Percentiles rank a stretch among this genome's conserved stretches.
Evolutionary conservation across 1,284 basidiomycete species (phyloP).

Genomic region (Moniliophthora roreri): DNA sequence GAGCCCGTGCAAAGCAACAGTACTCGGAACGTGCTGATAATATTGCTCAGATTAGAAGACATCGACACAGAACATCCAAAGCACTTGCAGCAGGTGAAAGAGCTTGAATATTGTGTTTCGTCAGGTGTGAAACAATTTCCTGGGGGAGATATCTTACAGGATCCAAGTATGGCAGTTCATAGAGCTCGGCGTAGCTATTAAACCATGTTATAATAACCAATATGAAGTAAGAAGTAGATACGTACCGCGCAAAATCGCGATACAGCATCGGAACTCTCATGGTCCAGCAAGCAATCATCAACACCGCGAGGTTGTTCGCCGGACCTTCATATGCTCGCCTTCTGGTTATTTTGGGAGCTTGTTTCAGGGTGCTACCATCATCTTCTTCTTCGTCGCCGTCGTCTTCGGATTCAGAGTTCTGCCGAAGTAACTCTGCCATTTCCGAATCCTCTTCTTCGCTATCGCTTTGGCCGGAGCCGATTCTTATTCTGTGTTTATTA

Average conservation of each 20-base stretch:
- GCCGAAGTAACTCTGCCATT: conserved; percentile 51
- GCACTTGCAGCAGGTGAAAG: conserved; percentile 67
- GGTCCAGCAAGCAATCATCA: conserved; percentile 77
- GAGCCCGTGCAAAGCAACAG: conserved; percentile 57
- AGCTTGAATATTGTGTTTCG: conserved; percentile 61
- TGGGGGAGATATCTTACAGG: conserved; percentile 64
- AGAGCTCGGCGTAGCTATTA: conserved; percentile 66
- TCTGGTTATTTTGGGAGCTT: conserved; percentile 7
- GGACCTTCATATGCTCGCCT: conserved; percentile 47
- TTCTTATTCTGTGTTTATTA: conserved; percentile 21
- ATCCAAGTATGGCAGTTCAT: conserved; percentile 83
- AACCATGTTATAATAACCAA: conserved; percentile 13
- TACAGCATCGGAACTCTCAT: conserved; percentile 76
- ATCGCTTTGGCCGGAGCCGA: conserved; percentile 26
- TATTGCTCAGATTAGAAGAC: conserved; percentile 12
- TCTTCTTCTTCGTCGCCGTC: conserved; percentile 29
- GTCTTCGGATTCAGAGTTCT: conserved; percentile 52
- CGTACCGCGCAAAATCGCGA: conserved; percentile 72
- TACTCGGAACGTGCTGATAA: conserved; percentile 61
- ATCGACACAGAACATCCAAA: not conserved
- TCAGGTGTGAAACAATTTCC: conserved; percentile 68
- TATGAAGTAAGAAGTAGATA: conserved; percentile 11
- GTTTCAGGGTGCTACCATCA: not conserved
- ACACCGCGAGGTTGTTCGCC: conserved; percentile 60
- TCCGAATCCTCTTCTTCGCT: conserved; percentile 42